Base-by-base conservation (phyloP, 2,329 filamentous ascomycete genomes). In the Nemania sp. region DNA sequence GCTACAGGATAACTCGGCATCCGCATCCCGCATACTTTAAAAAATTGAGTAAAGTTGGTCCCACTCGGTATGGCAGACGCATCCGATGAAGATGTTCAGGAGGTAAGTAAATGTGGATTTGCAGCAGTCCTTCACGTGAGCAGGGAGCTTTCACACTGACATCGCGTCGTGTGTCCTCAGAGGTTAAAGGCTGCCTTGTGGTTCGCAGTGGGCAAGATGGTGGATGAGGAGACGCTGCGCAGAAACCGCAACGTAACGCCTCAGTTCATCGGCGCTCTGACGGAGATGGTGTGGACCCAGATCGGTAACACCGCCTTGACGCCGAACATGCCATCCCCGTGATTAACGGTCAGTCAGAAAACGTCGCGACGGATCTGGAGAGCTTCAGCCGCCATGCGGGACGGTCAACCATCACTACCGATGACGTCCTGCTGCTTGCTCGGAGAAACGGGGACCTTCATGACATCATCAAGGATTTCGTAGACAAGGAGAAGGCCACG, bases 381-480 rank as follows among this genome's bases (percentile, higher is more conserved):
- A 82, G 74, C 67, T 82, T 84, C 67, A 80, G 79, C 69, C 87
- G 87, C 54, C 95, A 99, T 76, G 94, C 91, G 11, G 90, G 90
- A 1, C 85, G 94, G 25, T 86, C 85, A 2, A 93, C 89, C 0
- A 84, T 99, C 66, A 91, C 88, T 39, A 90, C 89, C 0, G 90
- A 93, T 53, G 95, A 99, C 73, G 93, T 98, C 12, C 79, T 98
- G 69, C 83, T 99, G 7, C 84, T 99, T 32, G 88, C 91, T 25
- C 82, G 95, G 63, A 87, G 94, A 60, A 99, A 98, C 69, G 90
- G 93, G 58, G 92, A 92, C 17, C 77, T 99, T 18, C 87, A 93
- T 67, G 82, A 82, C 15, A 87, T 98, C 35, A 82, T 99, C 72
- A 84, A 84, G 73, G 81, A 85, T 52, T 87, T 87, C 68, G 79